Base-by-base conservation (phyloP, 441 rosid species). In the Metrosideros polymorpha region DNA sequence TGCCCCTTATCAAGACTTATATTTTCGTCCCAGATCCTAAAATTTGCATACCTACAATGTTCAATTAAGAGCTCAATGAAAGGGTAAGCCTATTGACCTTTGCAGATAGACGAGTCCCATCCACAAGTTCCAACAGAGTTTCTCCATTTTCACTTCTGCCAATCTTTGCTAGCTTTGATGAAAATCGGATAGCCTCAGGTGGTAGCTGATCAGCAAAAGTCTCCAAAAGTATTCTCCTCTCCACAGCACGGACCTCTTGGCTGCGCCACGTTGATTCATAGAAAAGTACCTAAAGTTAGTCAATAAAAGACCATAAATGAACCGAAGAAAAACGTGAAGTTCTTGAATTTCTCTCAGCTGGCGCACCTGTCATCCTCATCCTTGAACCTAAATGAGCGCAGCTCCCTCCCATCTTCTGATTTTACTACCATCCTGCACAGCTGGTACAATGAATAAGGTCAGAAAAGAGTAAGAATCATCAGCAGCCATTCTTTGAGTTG, bases 211-310 rank as follows among this genome's bases (percentile, higher is more conserved):
- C 87, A 32, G 97, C 97, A 47, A 97, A 95, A 57, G 98, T 93
- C 88, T 94, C 96, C 91, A 97, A 88, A 43, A 96, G 98, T 82
- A 93, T 92, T 89, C 95, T 92, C 84, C 99, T 93, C 90, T 97
- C 99, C 76, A 97, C 96, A 0, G 99, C 99, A 7, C 99, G 93
- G 83, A 97, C 99, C 93, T 96, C 99, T 91, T 97, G 99, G 91
- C 99, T 97, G 91, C 77, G 61, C 45, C 22, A 85, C 3, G 29
- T 83, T 3, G n/a, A 54, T 12, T 85, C 85, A 54, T n/a, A 55
- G 56, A 12, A 42, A 51, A 8, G 12, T 30, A 82, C 56, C 39
- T 55, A n/a, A 30, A 54, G 61, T 47, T 35, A 39, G 30, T 82
- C 47, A 14, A 57, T 25, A 39, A 82, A 54, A 10, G 2, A 35